These are phyloP conservation scores for Phialocephala sp. DNA, from an alignment of 2,329 filamentous ascomycete species.

Conservation along the genomic window DNA sequence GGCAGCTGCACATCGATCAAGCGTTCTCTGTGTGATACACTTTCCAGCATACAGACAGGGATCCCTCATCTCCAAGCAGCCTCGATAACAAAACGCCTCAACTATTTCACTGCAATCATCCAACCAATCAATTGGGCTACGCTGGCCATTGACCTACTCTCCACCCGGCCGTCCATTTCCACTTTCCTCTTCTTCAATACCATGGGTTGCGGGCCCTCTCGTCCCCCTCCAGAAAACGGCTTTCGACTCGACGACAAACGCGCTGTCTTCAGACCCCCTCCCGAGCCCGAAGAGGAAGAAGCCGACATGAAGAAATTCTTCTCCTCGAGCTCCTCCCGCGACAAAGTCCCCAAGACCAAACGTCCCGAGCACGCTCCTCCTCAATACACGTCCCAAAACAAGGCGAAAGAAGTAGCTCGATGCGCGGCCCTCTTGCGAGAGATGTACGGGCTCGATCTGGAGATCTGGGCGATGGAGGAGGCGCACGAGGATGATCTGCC, in stretches of 20 bases:
- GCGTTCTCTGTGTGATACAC: background rate
- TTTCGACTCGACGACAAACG: slow-evolving; percentile 15
- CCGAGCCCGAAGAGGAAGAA: background rate
- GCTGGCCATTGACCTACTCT: background rate
- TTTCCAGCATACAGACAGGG: background rate
- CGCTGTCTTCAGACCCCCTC: slow-evolving; percentile 3
- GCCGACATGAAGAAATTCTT: slow-evolving; percentile 5
- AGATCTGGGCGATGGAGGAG: slow-evolving; percentile 11
- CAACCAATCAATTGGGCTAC: background rate
- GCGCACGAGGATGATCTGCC: background rate
- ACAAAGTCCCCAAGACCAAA: background rate
- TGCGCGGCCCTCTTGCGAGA: slow-evolving; percentile 12
- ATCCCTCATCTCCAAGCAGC: background rate
- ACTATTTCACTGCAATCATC: background rate
- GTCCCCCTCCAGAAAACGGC: slow-evolving; percentile 12
- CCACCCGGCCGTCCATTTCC: background rate
- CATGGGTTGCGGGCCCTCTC: slow-evolving; percentile 14
- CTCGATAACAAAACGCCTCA: background rate
- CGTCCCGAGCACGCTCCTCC: slow-evolving; percentile 1
- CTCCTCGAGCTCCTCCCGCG: background rate
- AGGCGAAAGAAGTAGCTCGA: slow-evolving; percentile 15
- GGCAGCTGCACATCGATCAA: background rate
- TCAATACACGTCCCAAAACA: slow-evolving; percentile 4
- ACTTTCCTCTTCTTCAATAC: background rate
- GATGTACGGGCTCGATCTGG: slow-evolving; percentile 12